Conservation (phyloP, 108 stramenopile genomes). For the Fragilariopsis cylindrus region DNA sequence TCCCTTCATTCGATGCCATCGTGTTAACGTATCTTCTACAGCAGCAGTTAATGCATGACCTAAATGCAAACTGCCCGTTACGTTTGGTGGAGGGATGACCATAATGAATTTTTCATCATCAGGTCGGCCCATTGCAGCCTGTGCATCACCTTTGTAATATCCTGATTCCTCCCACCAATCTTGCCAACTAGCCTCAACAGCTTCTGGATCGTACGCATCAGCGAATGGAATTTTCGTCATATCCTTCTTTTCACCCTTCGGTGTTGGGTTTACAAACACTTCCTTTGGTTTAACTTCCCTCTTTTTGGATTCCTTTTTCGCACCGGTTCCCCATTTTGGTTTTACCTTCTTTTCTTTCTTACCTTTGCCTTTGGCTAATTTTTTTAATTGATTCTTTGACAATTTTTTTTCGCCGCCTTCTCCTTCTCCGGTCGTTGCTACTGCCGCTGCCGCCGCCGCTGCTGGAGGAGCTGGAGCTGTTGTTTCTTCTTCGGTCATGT, state of each 20-base stretch:
- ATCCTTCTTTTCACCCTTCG: conserved; percentile 89
- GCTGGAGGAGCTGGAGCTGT: conserved; percentile 3
- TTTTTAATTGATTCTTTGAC: conserved; percentile 84
- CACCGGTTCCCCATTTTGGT: conserved; percentile 80
- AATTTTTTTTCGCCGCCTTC: conserved; percentile 41
- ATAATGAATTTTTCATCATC: conserved; percentile 95
- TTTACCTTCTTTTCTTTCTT: conserved; percentile 79
- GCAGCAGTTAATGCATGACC: conserved; percentile 99
- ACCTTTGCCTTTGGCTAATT: conserved; percentile 82
- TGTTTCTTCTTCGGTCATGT: conserved; percentile 7
- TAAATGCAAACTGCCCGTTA: conserved; percentile 96
- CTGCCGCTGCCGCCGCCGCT: neutral
- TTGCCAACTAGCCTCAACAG: conserved; percentile 98
- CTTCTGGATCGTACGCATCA: conserved; percentile 91
- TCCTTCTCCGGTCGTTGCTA: too few relatives aligned
- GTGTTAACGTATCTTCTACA: conserved; percentile 95
- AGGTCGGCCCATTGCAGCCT: conserved; percentile 55
- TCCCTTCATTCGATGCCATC: conserved; percentile 99
- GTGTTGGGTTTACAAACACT: conserved; percentile 82
- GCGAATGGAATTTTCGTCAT: conserved; percentile 77
- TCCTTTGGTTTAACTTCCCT: conserved; percentile 38
- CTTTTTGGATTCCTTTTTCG: conserved; percentile 59
- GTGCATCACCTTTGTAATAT: conserved; percentile 89
- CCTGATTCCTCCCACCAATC: conserved; percentile 97
- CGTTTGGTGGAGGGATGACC: conserved; percentile 99